A percentile compares a stretch with the other conserved stretches of the same genome.
These are phyloP conservation scores for Aspergillus sp. DNA, from an alignment of 2,329 filamentous ascomycete species.

Conservation along the genomic window DNA sequence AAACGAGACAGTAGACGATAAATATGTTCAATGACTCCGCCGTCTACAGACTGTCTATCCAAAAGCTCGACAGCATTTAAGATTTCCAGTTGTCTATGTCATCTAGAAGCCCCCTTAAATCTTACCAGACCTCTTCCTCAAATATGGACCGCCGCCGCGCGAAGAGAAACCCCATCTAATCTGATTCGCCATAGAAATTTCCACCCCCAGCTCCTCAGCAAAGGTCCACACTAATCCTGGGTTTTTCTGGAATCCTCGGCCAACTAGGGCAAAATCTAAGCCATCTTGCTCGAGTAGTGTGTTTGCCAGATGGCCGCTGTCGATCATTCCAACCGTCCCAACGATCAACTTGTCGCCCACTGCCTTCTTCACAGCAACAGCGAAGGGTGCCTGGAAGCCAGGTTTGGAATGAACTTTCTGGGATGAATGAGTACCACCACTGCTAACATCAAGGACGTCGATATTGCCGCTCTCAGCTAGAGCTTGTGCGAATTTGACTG, in stretches of 20 bases:
- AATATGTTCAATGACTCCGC: not conserved
- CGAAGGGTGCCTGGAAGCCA: slow-evolving; percentile 73
- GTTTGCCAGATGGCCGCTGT: slow-evolving; percentile 67
- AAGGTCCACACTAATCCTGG: slow-evolving; percentile 73
- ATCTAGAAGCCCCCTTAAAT: slow-evolving; percentile 1
- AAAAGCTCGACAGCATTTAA: not conserved
- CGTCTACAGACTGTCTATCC: not conserved
- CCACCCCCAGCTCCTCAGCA: slow-evolving; percentile 70
- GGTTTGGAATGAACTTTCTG: slow-evolving; percentile 51
- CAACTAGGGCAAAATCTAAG: slow-evolving; percentile 70
- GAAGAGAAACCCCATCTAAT: slow-evolving; percentile 56
- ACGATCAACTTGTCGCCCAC: slow-evolving; percentile 70
- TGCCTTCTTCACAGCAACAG: slow-evolving; percentile 68
- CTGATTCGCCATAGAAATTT: slow-evolving; percentile 72
- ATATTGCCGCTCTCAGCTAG: slow-evolving; percentile 43
- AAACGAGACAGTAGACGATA: not conserved
- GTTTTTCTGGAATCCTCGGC: slow-evolving; percentile 77
- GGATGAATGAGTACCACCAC: slow-evolving; percentile 52
- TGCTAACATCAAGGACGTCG: slow-evolving; percentile 48
- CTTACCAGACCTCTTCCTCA: slow-evolving; percentile 14
- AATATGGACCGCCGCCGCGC: slow-evolving; percentile 16
- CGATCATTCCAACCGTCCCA: slow-evolving; percentile 73
- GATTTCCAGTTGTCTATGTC: not conserved
- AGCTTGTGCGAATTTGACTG: slow-evolving; percentile 48
- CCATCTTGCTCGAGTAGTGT: slow-evolving; percentile 52